Evolutionary conservation across 2,329 filamentous ascomycete genomes (phyloP).

Genomic region (Fusarium pseudonygamai): DNA sequence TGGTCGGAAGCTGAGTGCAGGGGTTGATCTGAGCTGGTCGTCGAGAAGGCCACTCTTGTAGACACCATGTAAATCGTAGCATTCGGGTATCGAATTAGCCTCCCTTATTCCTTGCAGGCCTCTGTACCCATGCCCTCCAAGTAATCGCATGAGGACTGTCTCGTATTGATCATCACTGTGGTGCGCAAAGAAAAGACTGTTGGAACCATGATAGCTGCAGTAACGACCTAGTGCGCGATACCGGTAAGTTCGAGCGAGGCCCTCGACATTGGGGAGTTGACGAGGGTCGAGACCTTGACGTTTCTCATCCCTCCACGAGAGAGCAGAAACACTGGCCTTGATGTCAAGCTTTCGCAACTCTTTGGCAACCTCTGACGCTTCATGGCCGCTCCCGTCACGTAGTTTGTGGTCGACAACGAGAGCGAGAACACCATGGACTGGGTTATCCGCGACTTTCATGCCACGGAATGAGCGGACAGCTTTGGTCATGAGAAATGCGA

Average conservation of each 20-base stretch:
- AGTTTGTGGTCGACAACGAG: conserved; percentile 68
- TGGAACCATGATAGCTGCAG: conserved; percentile 63
- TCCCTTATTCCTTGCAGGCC: conserved; percentile 76
- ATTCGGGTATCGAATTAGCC: conserved; percentile 81
- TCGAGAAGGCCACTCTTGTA: conserved; percentile 70
- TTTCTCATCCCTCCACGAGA: conserved; percentile 59
- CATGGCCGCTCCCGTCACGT: conserved; percentile 60
- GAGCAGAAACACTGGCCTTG: conserved; percentile 36
- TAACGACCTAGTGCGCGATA: conserved; percentile 75
- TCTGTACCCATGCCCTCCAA: conserved; percentile 71
- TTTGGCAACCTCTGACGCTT: conserved; percentile 59
- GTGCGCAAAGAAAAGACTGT: conserved; percentile 79
- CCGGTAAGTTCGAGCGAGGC: conserved; percentile 75
- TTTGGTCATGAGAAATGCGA: conserved; percentile 76
- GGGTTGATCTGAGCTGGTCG: conserved; percentile 51
- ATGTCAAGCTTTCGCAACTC: conserved; percentile 53
- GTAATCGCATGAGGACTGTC: conserved; percentile 83
- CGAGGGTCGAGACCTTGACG: conserved; percentile 45
- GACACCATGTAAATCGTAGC: conserved; percentile 76
- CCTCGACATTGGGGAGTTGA: conserved; percentile 74
- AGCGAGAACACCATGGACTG: conserved; percentile 53
- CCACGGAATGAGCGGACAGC: conserved; percentile 48
- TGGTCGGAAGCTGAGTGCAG: conserved; percentile 53
- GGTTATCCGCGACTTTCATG: conserved; percentile 57
- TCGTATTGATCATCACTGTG: conserved; percentile 93